phyloP scores from a whole-genome alignment of 345 rosid genomes.

The Eucalyptus cladocalyx region DNA sequence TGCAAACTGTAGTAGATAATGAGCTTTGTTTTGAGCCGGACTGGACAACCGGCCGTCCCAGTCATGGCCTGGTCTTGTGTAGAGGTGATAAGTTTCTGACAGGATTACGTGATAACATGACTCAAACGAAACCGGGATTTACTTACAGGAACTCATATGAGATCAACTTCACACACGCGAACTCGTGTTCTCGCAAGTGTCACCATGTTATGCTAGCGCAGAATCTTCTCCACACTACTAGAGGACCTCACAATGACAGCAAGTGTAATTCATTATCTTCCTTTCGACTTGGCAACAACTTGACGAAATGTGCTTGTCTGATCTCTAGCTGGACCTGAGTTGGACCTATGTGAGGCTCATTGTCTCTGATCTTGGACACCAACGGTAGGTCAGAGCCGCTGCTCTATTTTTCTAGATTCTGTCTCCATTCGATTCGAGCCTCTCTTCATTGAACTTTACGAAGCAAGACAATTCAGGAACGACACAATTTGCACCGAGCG shows the following conservation, averaged over 20 bases:
- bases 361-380: neutral
- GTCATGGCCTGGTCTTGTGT: neutral
- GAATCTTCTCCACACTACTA: neutral
- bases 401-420: neutral
- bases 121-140: neutral
- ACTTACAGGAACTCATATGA: neutral
- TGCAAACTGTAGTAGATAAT: neutral
- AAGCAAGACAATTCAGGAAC: neutral
- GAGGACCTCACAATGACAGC: neutral
- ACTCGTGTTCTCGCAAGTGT: neutral
- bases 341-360: neutral
- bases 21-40: neutral
- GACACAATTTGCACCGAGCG: neutral
- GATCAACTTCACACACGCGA: neutral
- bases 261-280: neutral
- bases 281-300: neutral
- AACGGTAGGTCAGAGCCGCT: neutral
- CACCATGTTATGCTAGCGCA: neutral
- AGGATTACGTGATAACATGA: neutral
- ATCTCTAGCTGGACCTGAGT: neutral
- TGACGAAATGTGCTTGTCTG: neutral
- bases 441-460: neutral
- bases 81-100: neutral
- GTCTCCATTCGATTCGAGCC: neutral
- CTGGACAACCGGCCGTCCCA: neutral